These are phyloP conservation scores for Lepiota venenata DNA, from an alignment of 768 basidiomycete genomes.

Conservation along the genomic window DNA sequence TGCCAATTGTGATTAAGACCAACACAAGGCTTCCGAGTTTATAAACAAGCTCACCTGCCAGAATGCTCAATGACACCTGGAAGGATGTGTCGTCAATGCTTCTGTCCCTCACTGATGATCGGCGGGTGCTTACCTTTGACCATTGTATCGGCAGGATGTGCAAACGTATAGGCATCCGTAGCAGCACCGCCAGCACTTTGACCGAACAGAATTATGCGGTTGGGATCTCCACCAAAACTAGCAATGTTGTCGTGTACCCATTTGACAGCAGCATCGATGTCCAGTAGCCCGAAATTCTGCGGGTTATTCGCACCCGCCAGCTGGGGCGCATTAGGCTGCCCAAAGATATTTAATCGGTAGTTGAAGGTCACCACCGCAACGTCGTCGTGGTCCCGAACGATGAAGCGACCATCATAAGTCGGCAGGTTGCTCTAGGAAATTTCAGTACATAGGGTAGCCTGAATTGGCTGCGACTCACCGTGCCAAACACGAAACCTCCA, in stretches of 20 bases:
- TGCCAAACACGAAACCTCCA: conserved; percentile 31
- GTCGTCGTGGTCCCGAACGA: conserved; percentile 32
- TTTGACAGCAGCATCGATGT: conserved; percentile 36
- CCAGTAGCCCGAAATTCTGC: conserved; percentile 39
- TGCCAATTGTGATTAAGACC: background rate
- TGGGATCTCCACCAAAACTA: conserved; percentile 39
- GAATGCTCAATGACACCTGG: conserved; percentile 33
- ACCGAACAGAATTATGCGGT: conserved; percentile 33
- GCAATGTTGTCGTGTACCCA: conserved; percentile 48
- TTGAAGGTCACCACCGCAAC: conserved; percentile 35
- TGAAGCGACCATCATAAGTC: conserved; percentile 25
- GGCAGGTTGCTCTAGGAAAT: conserved; percentile 24
- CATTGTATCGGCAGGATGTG: conserved; percentile 30
- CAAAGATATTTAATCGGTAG: conserved; percentile 38
- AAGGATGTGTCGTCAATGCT: background rate
- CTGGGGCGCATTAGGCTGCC: conserved; percentile 37
- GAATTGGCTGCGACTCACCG: conserved; percentile 16
- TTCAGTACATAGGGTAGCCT: background rate
- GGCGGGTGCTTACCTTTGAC: conserved; percentile 19
- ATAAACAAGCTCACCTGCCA: conserved; percentile 25
- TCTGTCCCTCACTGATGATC: background rate
- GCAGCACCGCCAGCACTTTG: conserved; percentile 34
- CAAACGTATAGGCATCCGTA: conserved; percentile 31
- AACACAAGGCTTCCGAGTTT: background rate
- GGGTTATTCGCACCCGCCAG: conserved; percentile 19